These are phyloP conservation scores for Erigeron philadelphicus DNA, from an alignment of 140 eudicot genomes.

Conservation along the genomic window DNA sequence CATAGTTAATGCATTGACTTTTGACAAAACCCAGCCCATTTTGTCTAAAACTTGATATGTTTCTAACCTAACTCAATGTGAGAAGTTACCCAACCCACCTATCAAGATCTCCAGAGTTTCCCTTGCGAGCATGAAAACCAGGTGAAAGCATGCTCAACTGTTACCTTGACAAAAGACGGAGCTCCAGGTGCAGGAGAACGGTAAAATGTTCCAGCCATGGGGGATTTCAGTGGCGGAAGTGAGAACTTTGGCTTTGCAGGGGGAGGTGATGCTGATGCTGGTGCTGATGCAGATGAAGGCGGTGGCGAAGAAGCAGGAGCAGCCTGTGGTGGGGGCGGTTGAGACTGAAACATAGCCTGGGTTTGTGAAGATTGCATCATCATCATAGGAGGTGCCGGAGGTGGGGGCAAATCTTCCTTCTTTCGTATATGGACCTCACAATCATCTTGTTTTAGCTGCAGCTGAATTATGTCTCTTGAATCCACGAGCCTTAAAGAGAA, in stretches of 20 bases:
- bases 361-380: constrained; percentile 37
- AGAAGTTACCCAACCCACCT: background rate
- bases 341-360: constrained; percentile 29
- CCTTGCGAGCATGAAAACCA: background rate
- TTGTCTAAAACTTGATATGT: background rate
- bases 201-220: constrained; percentile 89
- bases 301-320: constrained; percentile 37
- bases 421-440: constrained; percentile 66
- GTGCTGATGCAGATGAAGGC: constrained; percentile 36
- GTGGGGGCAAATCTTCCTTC: constrained; percentile 55
- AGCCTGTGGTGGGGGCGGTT: constrained; percentile 27
- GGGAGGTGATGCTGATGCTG: constrained; percentile 39
- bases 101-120: background rate
- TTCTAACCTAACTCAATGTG: background rate
- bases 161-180: constrained; percentile 74
- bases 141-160: background rate
- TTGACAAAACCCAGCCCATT: background rate
- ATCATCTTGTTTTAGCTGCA: constrained; percentile 62
- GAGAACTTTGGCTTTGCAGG: constrained; percentile 49
- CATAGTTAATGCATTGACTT: background rate
- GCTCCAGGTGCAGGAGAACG: constrained; percentile 79
- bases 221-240: constrained; percentile 69
- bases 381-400: constrained; percentile 28
- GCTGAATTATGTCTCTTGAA: constrained; percentile 75
- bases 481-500: constrained; percentile 59